Base-by-base conservation (phyloP, 257 asterid genomes). In the Przewalskia tangutica region DNA sequence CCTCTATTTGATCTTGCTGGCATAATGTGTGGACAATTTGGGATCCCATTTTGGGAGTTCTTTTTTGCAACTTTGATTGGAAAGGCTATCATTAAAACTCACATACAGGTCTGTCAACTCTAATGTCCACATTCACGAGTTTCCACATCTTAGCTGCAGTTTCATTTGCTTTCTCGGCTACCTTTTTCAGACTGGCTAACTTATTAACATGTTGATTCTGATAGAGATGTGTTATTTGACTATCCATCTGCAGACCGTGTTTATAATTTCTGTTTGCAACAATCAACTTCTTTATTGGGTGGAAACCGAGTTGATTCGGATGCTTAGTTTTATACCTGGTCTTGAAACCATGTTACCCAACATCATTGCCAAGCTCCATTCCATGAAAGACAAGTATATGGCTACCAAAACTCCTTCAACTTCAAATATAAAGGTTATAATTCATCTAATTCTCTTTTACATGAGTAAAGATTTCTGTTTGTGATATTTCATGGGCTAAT, bases 1-100 rank as follows among this genome's bases (percentile, higher is more conserved):
- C 98, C 98, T 71, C 82, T 95, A 81, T 95, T 95, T 89, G 98
- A 95, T 87, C 97, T 95, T 70, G 98, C 98, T 53, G 98, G 98
- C 81, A 95, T 95, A 85, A 95, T 95, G 98, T 93, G 98, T 54
- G 98, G 98, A 66, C 98, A 95, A 84, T 95, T 95, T 34, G 97
- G 97, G 64, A 89, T 95, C 77, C 93, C 98, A 70, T 95, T 95
- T 86, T 95, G 97, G 98, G 87, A 93, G 87, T 95, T 95, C 68
- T 95, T 95, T 77, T 83, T 91, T 46, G 98, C 98, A 75, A 93
- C 98, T 10, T 79, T 92, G 89, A 86, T 95, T 9, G 98, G 98
- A 75, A 95, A 95, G 89, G 98, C 98, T 7, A 81, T 95, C 81
- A 89, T 95, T 87, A 95, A 95, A 87, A 95, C 98, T 65, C 97